Evolutionary conservation across 2,329 filamentous ascomycete species (phyloP), one percentile per base, ranked within the genome.

Genomic region (Celoporthe dispersa): DNA sequence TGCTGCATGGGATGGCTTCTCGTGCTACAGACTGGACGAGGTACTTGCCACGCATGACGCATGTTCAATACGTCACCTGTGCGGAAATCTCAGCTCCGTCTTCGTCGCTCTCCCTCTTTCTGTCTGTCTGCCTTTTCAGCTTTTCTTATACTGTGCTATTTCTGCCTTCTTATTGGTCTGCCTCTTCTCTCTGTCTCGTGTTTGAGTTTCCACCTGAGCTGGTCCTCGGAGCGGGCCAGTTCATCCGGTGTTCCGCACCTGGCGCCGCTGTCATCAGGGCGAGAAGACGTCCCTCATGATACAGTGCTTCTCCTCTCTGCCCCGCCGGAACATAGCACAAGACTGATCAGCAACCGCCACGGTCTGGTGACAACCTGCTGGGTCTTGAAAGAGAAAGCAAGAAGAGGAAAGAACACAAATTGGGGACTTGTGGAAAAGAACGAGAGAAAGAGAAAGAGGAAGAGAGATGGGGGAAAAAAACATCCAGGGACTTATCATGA

Each of bases 41-140:
- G 39, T 53, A 64, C 51, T 48, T 9, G n/a, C 6, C 68, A 62
- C 67, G 68, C 68, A 70, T 64, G 68, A 70, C 41, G 68, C 64
- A 69, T 66, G 53, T 61, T 59, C n/a, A n/a, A 61, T 63, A 57
- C 64, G 37, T 70, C 68, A 67, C 62, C 57, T 44, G 63, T 59
- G 66, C 11, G 60, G 37, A 19, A 39, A 28, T 37, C 31, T 62
- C 55, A 68, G 59, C 66, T 64, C 28, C 44, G 19, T 57, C 28
- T 57, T 28, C 25, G 9, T 28, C n/a, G n/a, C n/a, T 16, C 48
- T 25, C n/a, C 12, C 22, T 14, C 25, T 31, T 19, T 28, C 2
- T 31, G 1, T 25, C 33, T 57, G 8, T 14, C 7, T 39, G 5
- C 8, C 25, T 31, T 28, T 28, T 9, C n/a, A 62, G n/a, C n/a